Evolutionary conservation across 2,329 filamentous ascomycete species (phyloP).

Genomic region (Botryotinia narcissicola): DNA sequence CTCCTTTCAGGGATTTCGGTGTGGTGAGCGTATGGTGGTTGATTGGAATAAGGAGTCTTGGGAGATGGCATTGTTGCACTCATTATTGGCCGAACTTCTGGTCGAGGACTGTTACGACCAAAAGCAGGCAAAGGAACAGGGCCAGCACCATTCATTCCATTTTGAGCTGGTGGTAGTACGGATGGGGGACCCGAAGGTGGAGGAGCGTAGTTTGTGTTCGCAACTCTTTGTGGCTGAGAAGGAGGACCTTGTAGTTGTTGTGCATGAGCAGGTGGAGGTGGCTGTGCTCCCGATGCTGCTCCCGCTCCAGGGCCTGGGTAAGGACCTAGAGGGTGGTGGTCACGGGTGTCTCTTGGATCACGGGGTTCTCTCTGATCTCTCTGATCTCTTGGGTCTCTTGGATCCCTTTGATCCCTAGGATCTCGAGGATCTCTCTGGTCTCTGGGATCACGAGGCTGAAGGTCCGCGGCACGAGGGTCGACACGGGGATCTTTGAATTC

Average conservation of each 20-base stretch:
- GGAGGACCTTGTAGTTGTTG: constrained; percentile 34
- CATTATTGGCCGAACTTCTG: constrained; percentile 77
- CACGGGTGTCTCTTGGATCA: constrained; percentile 13
- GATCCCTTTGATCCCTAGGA: constrained; percentile 7
- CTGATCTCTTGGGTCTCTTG: background rate
- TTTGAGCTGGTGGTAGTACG: constrained; percentile 45
- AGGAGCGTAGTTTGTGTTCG: constrained; percentile 60
- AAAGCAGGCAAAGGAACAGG: constrained; percentile 62
- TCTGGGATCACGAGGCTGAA: constrained; percentile 35
- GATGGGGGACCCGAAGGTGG: constrained; percentile 40
- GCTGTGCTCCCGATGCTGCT: constrained; percentile 14
- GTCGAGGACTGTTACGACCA: constrained; percentile 73
- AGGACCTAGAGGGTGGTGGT: constrained; percentile 36
- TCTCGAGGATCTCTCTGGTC: background rate
- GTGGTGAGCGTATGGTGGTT: constrained; percentile 72
- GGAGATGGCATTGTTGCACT: constrained; percentile 91
- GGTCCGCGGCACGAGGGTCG: constrained; percentile 28
- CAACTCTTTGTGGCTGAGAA: constrained; percentile 51
- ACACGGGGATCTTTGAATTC: constrained; percentile 7
- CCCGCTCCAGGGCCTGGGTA: constrained; percentile 33
- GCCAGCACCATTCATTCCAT: constrained; percentile 35
- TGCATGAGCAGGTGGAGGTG: constrained; percentile 41
- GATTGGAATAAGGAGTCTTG: constrained; percentile 79
- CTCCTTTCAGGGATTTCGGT: constrained; percentile 49
- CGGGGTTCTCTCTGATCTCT: constrained; percentile 18